phyloP scores from a whole-genome alignment of 148 eudicot species.

The Camellia granthamiana region DNA sequence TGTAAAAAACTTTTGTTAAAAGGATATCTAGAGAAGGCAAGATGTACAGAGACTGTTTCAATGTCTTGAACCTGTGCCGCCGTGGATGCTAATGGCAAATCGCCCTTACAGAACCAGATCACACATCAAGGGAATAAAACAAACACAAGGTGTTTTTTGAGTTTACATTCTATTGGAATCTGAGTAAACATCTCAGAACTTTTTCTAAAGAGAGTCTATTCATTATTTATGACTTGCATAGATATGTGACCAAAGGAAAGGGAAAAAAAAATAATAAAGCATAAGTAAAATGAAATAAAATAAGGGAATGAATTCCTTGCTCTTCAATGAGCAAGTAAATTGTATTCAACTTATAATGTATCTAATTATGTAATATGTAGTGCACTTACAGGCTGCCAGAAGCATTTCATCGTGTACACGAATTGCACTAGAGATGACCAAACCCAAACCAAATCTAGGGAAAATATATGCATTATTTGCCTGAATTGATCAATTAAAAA shows the following conservation, averaged over 20 bases:
- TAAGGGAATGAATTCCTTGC: too few species aligned
- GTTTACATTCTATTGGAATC: neutral
- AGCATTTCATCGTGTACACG: slow-evolving; percentile 89
- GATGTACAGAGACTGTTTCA: too few species aligned
- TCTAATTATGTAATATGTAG: neutral
- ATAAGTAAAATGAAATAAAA: too few species aligned
- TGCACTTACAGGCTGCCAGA: slow-evolving; percentile 77
- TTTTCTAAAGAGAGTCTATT: neutral
- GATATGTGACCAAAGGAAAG: too few species aligned
- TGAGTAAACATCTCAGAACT: neutral
- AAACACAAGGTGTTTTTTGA: neutral
- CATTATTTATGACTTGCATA: too few species aligned
- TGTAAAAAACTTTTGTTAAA: too few species aligned
- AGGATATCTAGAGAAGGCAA: too few species aligned
- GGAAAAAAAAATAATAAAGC: too few species aligned
- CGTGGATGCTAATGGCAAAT: too few species aligned
- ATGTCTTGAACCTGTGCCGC: too few species aligned
- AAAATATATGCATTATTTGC: slow-evolving; percentile 91
- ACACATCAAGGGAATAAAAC: neutral
- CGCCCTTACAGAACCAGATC: neutral
- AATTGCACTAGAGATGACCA: slow-evolving; percentile 86
- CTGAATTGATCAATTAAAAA: slow-evolving; percentile 22
- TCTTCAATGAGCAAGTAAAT: neutral
- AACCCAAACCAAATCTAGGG: slow-evolving; percentile 87
- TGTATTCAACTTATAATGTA: neutral